Evolutionary conservation across 169 alveolate genomes (phyloP).

Genomic region (Plasmodium gaboni): DNA sequence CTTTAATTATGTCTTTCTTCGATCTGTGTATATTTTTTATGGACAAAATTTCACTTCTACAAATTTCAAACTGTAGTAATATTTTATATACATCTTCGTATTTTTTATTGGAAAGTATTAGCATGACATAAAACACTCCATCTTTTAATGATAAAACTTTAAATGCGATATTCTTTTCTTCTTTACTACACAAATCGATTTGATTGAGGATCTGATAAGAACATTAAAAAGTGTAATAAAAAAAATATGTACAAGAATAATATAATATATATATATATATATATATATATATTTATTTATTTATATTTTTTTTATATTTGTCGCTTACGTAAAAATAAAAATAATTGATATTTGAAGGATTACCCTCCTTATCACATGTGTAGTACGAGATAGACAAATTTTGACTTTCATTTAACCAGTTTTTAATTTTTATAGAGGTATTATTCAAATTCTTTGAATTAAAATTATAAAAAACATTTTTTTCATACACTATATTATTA

Average conservation of each 20-base stretch:
- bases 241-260: neutral
- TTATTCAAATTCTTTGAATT: slow-evolving; percentile 45
- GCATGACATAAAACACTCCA: slow-evolving; percentile 42
- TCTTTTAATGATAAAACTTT: slow-evolving; percentile 51
- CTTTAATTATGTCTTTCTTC: slow-evolving; percentile 63
- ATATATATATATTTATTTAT: neutral
- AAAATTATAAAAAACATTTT: slow-evolving; percentile 35
- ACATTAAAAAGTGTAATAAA: neutral
- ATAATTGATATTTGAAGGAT: slow-evolving; percentile 1
- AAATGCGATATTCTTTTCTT: slow-evolving; percentile 43
- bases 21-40: slow-evolving; percentile 39
- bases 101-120: slow-evolving; percentile 58
- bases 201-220: slow-evolving; percentile 31
- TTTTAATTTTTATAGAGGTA: slow-evolving; percentile 52
- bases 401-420: slow-evolving; percentile 71
- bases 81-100: slow-evolving; percentile 68
- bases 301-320: neutral
- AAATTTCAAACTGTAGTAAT: slow-evolving; percentile 61
- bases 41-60: slow-evolving; percentile 22
- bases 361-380: slow-evolving; percentile 26
- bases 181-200: slow-evolving; percentile 19
- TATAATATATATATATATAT: neutral
- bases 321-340: slow-evolving; percentile 63
- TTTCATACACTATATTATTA: slow-evolving; percentile 35
- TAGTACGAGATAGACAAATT: slow-evolving; percentile 15